Evolutionary conservation across 2,329 filamentous ascomycete species (phyloP), one percentile per base, ranked within the genome.

Genomic region (Nemania diffusa): DNA sequence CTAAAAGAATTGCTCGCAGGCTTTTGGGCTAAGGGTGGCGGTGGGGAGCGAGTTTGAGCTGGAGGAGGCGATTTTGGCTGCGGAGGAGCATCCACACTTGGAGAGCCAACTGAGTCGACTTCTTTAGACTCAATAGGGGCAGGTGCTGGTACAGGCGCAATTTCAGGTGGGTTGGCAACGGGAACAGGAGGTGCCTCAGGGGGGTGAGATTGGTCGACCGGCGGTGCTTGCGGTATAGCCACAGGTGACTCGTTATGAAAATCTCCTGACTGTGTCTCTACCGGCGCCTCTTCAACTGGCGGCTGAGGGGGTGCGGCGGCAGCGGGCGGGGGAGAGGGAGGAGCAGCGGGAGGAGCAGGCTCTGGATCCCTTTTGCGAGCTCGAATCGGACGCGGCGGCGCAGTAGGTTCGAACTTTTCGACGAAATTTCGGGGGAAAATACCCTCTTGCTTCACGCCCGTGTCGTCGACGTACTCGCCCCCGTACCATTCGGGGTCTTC

Each of bases 361-460:
- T 81, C 80, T 26, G 78, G 65, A 42, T 91, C 89, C 77, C 89
- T 92, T 83, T 91, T 94, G 59, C 92, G 90, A 17, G 88, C 84
- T 75, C 96, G 90, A 70, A 88, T 87, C 65, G 96, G 96, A 66
- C 96, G 90, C 67, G 94, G 93, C 67, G 96, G 96, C 70, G 95
- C 91, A 64, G 90, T 91, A 42, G 96, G 96, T 79, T 98, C 95
- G 81, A 93, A 97, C 81, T 91, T 93, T 81, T 99, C 96, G 76
- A 99, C 96, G 78, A 99, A 99, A 82, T 98, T 99, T 78, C 92
- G 91, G 58, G 94, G 95, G 80, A 97, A 98, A 74, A 97, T 92
- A 73, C 95, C 95, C 77, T 94, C 90, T 78, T 90, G 88, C 80
- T 91, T 93, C 70, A 80, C 81, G 64, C 96, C 96, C 59, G 85